Evolutionary conservation across 129 eudicot species (phyloP).

Genomic region (Centella asiatica): DNA sequence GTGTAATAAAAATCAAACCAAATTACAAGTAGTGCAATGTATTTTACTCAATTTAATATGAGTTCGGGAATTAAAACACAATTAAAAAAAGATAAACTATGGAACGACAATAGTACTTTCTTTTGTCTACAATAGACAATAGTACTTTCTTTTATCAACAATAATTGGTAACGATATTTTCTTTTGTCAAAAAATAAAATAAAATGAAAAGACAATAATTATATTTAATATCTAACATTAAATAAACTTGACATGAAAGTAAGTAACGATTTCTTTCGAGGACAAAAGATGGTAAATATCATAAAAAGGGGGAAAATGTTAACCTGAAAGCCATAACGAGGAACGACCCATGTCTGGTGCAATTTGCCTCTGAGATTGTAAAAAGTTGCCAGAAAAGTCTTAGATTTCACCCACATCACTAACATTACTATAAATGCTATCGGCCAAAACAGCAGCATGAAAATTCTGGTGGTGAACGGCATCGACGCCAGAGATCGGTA

Average conservation of each 20-base stretch:
- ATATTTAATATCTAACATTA: neutral
- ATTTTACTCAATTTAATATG: no score
- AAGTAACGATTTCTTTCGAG: no score
- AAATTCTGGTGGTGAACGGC: conserved; percentile 32
- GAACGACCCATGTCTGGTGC: conserved; percentile 91
- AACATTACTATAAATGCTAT: conserved; percentile 35
- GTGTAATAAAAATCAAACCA: no score
- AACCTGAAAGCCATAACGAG: conserved; percentile 90
- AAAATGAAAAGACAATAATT: no score
- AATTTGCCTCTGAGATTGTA: conserved; percentile 56
- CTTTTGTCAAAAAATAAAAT: no score
- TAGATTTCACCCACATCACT: conserved; percentile 79
- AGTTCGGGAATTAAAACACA: no score
- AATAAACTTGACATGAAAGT: neutral
- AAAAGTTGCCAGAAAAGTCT: conserved; percentile 56
- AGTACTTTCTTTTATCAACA: no score
- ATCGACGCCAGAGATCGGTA: conserved; percentile 44
- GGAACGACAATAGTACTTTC: no score
- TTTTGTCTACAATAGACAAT: no score
- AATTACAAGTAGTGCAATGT: no score
- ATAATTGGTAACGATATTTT: no score
- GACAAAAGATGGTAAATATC: neutral
- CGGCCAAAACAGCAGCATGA: conserved; percentile 43
- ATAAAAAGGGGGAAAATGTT: neutral
- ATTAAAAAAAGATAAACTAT: no score